Base-by-base conservation (phyloP, 805 yeast genomes). In the Candida quercuum region DNA sequence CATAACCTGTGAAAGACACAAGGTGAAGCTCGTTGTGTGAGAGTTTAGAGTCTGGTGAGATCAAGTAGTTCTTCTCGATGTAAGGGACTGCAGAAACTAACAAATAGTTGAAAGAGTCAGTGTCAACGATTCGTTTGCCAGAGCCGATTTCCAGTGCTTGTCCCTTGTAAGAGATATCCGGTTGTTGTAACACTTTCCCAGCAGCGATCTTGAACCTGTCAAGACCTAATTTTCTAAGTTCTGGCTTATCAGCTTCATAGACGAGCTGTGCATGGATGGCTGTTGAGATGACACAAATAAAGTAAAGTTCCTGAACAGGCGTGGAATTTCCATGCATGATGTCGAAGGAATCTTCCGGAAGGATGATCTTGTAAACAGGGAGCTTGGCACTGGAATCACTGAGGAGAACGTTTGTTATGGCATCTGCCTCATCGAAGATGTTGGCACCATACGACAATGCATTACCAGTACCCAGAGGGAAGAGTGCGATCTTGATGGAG, bases 401-500 rank as follows among this genome's bases (percentile, higher is more conserved):
- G 3, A 36, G 36, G 24, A 74, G 47, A 4, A 74, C 52, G 14
- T 59, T 51, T 18, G 55, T 43, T 3, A 76, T 46, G 0, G 74
- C 66, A 0, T 43, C 39, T 1, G 60, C 38, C 12, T 67, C 64
- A 20, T 57, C 52, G 0, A 36, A 33, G 4, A 72, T 41, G 0
- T 76, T 78, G 3, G 79, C 47, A 0, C 95, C 81, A 18, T 73
- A 70, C 2, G 86, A 74, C 41, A 86, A 64, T 1, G 95, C 88
- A 56, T 89, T 89, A 0, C 95, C 97, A 1, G 95, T 82, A 1
- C 97, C 97, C 41, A 78, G 67, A 0, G 96, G 95, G 13, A 89
- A 56, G 1, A 60, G 52, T 2, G 54, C 39, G 5, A 65, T 31
- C 25, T 46, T 40, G 8, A 63, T 19, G n/a, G 35, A 28, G 9